Evolutionary conservation across 2,329 filamentous ascomycete species (phyloP).

Genomic region (Coniella lustricola): DNA sequence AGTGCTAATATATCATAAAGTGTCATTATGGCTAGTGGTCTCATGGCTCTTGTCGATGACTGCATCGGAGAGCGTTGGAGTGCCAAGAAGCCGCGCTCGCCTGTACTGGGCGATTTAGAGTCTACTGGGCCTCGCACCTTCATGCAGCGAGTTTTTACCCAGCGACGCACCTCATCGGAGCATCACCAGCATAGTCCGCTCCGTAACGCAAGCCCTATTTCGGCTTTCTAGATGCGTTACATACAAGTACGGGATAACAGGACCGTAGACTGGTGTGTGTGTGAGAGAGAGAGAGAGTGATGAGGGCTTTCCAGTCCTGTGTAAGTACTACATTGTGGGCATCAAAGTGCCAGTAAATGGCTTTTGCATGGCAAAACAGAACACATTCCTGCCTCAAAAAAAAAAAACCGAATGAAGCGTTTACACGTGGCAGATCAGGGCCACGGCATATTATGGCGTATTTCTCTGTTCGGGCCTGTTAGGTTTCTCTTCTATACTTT

Average conservation of each 20-base stretch:
- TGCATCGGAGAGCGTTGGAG: constrained; percentile 77
- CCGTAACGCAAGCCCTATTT: constrained; percentile 19
- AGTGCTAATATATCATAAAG: constrained; percentile 38
- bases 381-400: not conserved
- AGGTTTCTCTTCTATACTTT: not conserved
- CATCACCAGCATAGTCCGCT: constrained; percentile 19
- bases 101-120: constrained; percentile 30
- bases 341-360: not conserved
- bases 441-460: not conserved
- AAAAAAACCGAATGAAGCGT: not conserved
- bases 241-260: not conserved
- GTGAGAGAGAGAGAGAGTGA: not conserved
- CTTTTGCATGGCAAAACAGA: not conserved
- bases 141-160: constrained; percentile 29
- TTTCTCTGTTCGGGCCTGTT: not conserved
- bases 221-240: constrained; percentile 17
- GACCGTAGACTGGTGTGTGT: too few species aligned
- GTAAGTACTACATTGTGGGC: too few species aligned
- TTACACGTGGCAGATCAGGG: constrained; percentile 1
- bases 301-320: too few species aligned
- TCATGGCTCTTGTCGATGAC: constrained; percentile 84
- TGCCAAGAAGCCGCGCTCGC: constrained; percentile 35
- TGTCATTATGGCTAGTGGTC: constrained; percentile 81
- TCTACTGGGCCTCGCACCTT: constrained; percentile 29
- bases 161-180: constrained; percentile 21